Base-by-base conservation (phyloP, 2,329 filamentous ascomycete genomes). In the Davidsoniella australis region DNA sequence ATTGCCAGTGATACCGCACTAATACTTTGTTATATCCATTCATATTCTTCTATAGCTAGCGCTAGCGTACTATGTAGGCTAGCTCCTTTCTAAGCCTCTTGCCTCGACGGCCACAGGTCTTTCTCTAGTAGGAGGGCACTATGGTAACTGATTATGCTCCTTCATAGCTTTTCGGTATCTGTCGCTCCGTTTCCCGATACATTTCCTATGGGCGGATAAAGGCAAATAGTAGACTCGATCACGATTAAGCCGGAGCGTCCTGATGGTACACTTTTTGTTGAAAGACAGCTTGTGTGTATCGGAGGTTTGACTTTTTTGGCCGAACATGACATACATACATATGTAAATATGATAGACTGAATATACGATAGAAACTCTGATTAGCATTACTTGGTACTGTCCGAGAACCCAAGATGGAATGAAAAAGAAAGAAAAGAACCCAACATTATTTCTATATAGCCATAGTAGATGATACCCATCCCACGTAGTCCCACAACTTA, bases 241-340 rank as follows among this genome's bases (percentile, higher is more conserved):
- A 81, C 85, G 82, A 94, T 91, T 94, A 94, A 95, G 88, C 88
- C 87, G 88, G 88, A 94, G 87, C 85, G 77, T 76, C 80, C 81
- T 50, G 80, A 78, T 88, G 80, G 75, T 85, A 80, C 78, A 74
- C 78, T 72, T 10, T 71, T 70, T 68, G 67, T 76, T 70, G 84
- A 94, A 68, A 93, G 83, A 76, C 71, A 64, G 64, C 67, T 70
- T 78, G 78, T 82, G 85, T 80, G 78, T 94, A 83, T 85, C 81
- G 77, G 80, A 74, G 70, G 85, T 76, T 94, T 94, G 88, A 94
- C 85, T 94, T 85, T 84, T 84, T 77, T 80, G 83, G 75, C 81
- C 83, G 71, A 67, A 91, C 84, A 89, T 50, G 29, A n/a, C 20
- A 14, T 40, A 40, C 12, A 16, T 38, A 38, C 36, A 38, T 38